These are phyloP conservation scores for Suillus placidus DNA, from an alignment of 768 basidiomycete species.

Conservation along the genomic window DNA sequence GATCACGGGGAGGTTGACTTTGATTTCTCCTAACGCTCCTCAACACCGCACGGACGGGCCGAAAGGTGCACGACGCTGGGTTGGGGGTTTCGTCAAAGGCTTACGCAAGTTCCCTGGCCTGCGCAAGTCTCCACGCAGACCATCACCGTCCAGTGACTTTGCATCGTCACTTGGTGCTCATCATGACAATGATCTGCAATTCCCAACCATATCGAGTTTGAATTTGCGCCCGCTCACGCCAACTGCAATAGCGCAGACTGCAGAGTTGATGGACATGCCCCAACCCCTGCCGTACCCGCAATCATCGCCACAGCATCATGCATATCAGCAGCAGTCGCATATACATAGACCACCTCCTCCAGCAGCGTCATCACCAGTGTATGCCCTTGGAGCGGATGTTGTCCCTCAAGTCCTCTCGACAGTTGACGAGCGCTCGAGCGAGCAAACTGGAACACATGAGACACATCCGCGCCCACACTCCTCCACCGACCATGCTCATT, in stretches of 20 bases:
- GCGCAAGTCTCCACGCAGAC: not conserved
- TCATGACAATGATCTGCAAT: not conserved
- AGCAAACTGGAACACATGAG: slow-evolving; percentile 4
- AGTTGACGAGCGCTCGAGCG: slow-evolving; percentile 5
- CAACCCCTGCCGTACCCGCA: not conserved
- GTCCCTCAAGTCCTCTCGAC: slow-evolving; percentile 8
- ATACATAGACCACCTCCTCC: slow-evolving; percentile 3
- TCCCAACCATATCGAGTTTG: slow-evolving; percentile 7
- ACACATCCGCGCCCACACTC: not conserved
- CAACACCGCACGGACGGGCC: slow-evolving; percentile 1
- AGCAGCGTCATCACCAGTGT: not conserved
- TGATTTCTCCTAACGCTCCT: slow-evolving; percentile 3
- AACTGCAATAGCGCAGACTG: slow-evolving; percentile 8
- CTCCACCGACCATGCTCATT: not conserved
- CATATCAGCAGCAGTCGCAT: not conserved
- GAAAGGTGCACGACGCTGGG: slow-evolving; percentile 19
- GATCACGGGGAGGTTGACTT: slow-evolving; percentile 5
- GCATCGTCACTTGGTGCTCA: not conserved
- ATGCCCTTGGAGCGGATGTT: not conserved
- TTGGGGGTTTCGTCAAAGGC: slow-evolving; percentile 36
- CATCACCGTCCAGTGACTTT: not conserved
- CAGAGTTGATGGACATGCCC: slow-evolving; percentile 10
- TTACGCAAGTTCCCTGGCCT: slow-evolving; percentile 33
- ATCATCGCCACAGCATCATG: not conserved
- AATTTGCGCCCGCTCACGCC: slow-evolving; percentile 11